Percentiles rank a stretch among this genome's conserved stretches.
phyloP scores from a whole-genome alignment of 176 grass and related monocot genomes.

The Bonia amplexicaulis region DNA sequence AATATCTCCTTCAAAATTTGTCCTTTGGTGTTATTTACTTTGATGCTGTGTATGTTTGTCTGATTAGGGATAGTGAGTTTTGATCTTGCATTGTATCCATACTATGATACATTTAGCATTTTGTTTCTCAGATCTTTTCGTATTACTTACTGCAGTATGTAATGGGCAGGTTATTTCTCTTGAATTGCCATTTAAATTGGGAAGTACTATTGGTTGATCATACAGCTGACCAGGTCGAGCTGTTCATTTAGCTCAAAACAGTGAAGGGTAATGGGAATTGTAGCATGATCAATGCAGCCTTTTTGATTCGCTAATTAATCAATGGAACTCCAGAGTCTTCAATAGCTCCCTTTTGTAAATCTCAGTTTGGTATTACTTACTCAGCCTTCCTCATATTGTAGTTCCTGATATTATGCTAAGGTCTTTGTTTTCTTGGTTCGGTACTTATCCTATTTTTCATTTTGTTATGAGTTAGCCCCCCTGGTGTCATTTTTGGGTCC shows the following conservation, averaged over 20 bases:
- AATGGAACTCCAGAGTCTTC: not conserved
- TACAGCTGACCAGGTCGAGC: not conserved
- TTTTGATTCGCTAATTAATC: conserved; percentile 33
- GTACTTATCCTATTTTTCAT: no score
- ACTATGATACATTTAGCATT: not conserved
- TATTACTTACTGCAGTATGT: conserved; percentile 5
- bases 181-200: not conserved
- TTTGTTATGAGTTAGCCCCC: no score
- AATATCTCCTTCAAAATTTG: not conserved
- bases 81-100: conserved; percentile 2
- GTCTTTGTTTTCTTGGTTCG: no score
- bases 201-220: not conserved
- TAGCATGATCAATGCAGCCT: not conserved
- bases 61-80: not conserved
- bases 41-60: not conserved
- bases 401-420: no score
- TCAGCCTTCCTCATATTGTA: not conserved
- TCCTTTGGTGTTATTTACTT: not conserved
- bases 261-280: not conserved
- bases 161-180: conserved; percentile 21
- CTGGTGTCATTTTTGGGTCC: no score
- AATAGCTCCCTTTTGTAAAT: conserved; percentile 8
- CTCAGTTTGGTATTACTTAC: not conserved
- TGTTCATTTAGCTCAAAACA: conserved; percentile 9
- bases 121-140: conserved; percentile 12